Conservation (phyloP, 495 filamentous ascomycete species). For the Aspergillus saccharolyticus region DNA sequence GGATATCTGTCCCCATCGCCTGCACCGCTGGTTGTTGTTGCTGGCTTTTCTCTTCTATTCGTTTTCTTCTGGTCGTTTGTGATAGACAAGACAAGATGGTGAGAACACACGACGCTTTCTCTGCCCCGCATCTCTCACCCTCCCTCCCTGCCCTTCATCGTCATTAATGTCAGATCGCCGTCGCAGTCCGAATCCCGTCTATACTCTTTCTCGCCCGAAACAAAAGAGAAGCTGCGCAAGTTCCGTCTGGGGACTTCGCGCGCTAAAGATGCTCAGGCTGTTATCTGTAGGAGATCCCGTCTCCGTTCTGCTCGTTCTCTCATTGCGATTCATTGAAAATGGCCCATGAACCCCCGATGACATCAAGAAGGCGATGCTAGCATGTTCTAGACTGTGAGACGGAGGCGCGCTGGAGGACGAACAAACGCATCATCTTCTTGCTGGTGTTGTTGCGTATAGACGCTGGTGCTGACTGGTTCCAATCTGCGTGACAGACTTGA, state of each 20-base stretch:
- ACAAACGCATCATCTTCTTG: too few species aligned
- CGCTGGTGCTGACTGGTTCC: conserved; percentile 1
- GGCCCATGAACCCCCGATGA: background rate
- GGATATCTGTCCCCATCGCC: too few species aligned
- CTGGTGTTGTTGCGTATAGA: too few species aligned
- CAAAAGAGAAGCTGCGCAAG: conserved; percentile 79
- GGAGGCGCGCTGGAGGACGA: too few species aligned
- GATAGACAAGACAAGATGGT: conserved; percentile 12
- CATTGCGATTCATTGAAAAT: background rate
- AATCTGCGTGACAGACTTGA: conserved; percentile 41
- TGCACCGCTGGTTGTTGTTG: background rate
- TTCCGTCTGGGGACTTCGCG: conserved; percentile 89
- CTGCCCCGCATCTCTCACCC: conserved; percentile 10
- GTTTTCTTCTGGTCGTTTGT: background rate
- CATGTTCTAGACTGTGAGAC: too few species aligned
- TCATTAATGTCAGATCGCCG: too few species aligned
- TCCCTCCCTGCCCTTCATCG: background rate
- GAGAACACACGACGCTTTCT: conserved; percentile 7
- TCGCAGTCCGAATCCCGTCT: conserved; percentile 77
- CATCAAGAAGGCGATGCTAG: background rate
- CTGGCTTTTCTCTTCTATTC: background rate
- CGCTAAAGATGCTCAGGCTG: conserved; percentile 79
- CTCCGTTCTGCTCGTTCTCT: conserved; percentile 3
- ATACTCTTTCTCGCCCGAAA: conserved; percentile 89
- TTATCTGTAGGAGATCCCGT: conserved; percentile 94